phyloP scores from a whole-genome alignment of 2,329 filamentous ascomycete species.

The Akanthomyces dipterigenus region DNA sequence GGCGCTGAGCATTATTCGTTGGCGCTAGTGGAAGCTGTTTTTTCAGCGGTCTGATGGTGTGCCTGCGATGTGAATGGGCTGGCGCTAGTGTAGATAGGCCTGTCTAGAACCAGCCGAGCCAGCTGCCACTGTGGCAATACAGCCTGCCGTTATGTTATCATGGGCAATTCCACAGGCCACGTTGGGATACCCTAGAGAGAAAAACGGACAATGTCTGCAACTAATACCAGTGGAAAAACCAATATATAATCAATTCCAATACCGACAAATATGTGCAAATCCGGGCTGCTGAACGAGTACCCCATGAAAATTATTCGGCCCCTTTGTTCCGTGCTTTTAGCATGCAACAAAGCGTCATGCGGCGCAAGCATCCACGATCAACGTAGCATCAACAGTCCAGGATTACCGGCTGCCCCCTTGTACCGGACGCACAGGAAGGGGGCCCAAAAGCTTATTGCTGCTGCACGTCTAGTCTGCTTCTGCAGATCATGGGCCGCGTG shows the following conservation, averaged over 20 bases:
- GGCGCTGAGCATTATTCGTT: background rate
- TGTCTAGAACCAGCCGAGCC: background rate
- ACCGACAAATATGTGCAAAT: too few relatives aligned
- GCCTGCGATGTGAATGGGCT: background rate
- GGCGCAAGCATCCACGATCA: background rate
- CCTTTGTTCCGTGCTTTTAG: background rate
- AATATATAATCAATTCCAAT: too few relatives aligned
- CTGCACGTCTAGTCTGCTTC: background rate
- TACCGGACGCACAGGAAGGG: background rate
- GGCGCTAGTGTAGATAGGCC: background rate
- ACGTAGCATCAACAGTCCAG: background rate
- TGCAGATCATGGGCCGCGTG: background rate
- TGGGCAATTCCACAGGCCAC: background rate
- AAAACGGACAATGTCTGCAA: background rate
- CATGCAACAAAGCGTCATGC: too few relatives aligned
- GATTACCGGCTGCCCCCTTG: background rate
- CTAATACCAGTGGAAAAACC: too few relatives aligned
- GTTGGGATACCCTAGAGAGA: background rate
- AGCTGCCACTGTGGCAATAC: background rate
- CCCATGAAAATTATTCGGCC: too few relatives aligned
- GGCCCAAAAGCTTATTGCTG: slow-evolving; percentile 4
- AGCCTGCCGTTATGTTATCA: too few relatives aligned
- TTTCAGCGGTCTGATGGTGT: background rate
- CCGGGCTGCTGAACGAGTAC: background rate
- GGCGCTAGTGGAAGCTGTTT: background rate